Percentiles rank a stretch among this genome's conserved stretches.
Conservation (phyloP, 2,329 filamentous ascomycete species). For the Coniochaeta hoffmannii region DNA sequence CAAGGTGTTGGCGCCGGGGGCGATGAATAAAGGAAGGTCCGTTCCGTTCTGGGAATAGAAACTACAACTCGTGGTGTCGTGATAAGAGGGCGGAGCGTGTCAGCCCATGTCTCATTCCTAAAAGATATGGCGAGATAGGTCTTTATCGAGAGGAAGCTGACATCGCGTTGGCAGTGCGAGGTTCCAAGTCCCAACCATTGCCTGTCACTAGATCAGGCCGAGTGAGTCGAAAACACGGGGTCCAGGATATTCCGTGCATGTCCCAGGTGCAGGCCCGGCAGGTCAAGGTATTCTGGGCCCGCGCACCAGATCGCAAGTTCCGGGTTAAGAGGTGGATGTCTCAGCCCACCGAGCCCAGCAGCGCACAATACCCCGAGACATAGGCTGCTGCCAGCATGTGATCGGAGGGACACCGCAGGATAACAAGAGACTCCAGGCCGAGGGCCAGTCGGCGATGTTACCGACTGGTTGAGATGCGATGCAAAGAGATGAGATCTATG, state of each 20-base stretch:
- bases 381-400: neutral
- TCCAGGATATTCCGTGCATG: neutral
- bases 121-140: neutral
- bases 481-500: neutral
- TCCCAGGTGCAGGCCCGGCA: neutral
- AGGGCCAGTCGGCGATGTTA: neutral
- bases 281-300: neutral
- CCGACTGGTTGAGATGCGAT: neutral
- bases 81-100: neutral
- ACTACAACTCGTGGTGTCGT: neutral
- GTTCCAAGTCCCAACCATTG: neutral
- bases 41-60: neutral
- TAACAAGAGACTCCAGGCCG: neutral
- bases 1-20: neutral
- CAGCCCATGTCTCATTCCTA: neutral
- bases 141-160: neutral
- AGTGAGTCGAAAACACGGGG: neutral
- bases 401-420: too few species aligned
- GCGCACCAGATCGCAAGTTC: neutral
- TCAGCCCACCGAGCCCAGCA: neutral
- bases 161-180: neutral
- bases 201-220: too few species aligned
- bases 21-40: neutral
- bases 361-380: neutral
- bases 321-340: neutral